Evolutionary conservation across 2,329 filamentous ascomycete genomes (phyloP).

Genomic region (Colletotrichum paranaense): DNA sequence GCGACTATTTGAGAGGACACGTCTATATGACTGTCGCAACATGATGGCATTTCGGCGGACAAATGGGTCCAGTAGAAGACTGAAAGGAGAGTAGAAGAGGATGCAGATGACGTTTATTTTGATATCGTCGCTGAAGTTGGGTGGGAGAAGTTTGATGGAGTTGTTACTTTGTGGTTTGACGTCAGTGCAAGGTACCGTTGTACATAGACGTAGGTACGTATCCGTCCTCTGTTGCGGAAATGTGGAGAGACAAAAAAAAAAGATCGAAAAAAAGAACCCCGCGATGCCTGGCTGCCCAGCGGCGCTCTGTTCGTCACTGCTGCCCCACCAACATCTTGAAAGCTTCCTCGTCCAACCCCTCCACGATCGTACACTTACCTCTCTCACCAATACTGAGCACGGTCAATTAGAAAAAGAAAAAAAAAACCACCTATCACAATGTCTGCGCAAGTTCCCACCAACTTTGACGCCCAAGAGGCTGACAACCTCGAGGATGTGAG

Average conservation of each 20-base stretch:
- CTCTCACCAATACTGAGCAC: neutral
- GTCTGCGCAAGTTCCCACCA: constrained; percentile 53
- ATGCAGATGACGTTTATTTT: neutral
- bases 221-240: neutral
- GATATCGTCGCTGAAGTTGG: neutral
- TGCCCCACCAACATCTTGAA: constrained; percentile 24
- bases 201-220: neutral
- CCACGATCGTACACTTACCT: neutral
- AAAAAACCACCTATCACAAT: neutral
- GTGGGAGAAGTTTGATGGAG: neutral
- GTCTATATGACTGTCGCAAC: neutral
- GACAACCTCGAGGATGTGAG: constrained; percentile 68
- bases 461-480: constrained; percentile 70
- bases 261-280: constrained; percentile 21
- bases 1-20: neutral
- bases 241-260: neutral
- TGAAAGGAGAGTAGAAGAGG: neutral
- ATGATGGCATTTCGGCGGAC: neutral
- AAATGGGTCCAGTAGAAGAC: neutral
- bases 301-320: constrained; percentile 1
- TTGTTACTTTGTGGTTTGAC: neutral
- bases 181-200: neutral
- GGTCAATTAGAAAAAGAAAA: neutral
- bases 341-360: constrained; percentile 5
- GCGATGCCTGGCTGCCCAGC: constrained; percentile 10